These are phyloP conservation scores for Pseudogymnoascus sp. DNA, from an alignment of 2,329 filamentous ascomycete species.

Conservation along the genomic window DNA sequence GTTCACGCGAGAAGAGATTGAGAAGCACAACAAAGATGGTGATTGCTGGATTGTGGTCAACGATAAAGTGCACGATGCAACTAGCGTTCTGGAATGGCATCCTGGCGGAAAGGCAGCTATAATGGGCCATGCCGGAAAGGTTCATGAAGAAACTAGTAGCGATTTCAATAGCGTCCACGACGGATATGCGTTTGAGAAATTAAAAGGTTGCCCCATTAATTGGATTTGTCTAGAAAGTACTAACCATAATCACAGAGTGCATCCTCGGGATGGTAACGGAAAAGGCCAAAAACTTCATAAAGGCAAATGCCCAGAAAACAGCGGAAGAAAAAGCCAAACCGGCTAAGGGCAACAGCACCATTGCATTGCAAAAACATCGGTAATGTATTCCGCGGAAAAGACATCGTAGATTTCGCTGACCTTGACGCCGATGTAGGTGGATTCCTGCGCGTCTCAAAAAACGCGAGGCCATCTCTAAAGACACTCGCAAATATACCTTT, in stretches of 20 bases:
- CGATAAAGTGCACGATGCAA: conserved; percentile 44
- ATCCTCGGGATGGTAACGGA: conserved; percentile 42
- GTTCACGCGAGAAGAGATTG: conserved; percentile 46
- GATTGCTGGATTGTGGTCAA: conserved; percentile 49
- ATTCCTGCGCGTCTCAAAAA: conserved; percentile 36
- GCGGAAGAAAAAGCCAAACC: conserved; percentile 32
- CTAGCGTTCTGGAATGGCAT: conserved; percentile 41
- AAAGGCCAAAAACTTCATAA: conserved; percentile 41
- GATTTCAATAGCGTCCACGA: conserved; percentile 46
- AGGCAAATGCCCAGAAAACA: conserved; percentile 34
- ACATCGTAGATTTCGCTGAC: background rate
- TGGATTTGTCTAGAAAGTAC: background rate
- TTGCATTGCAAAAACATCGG: conserved; percentile 35
- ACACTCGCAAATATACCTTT: conserved; percentile 42
- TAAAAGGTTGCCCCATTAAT: conserved; percentile 30
- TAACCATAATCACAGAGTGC: conserved; percentile 34
- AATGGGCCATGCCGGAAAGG: conserved; percentile 41
- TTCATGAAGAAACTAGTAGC: conserved; percentile 41
- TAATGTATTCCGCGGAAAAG: background rate
- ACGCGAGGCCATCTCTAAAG: conserved; percentile 34
- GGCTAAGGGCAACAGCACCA: conserved; percentile 23
- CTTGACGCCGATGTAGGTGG: conserved; percentile 29
- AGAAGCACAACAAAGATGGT: conserved; percentile 40
- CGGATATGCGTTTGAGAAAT: conserved; percentile 42
- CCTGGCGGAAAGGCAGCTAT: conserved; percentile 42